Evolutionary conservation across 2,329 filamentous ascomycete species (phyloP), one percentile per base, ranked within the genome.

Genomic region (Grosmannia clavigera): DNA sequence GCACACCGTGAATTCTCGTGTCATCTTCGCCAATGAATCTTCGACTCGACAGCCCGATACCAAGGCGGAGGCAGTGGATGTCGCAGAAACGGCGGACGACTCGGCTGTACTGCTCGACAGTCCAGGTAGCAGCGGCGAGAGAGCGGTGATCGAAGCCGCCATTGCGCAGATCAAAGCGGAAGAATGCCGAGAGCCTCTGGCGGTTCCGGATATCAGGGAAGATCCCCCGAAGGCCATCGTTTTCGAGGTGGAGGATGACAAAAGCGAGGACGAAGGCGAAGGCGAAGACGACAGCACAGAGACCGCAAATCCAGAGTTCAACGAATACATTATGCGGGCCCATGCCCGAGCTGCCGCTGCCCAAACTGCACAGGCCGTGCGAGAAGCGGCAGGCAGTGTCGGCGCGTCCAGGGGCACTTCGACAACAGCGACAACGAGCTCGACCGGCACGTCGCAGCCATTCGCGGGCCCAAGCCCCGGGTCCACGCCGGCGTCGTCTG

Each of bases 311-410:
- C 62, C 63, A 0, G 64, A 65, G 46, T 66, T 66, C 58, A 59
- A 46, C 11, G 61, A 66, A 35, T 66, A 66, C 57, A 65, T 66
- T 22, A 27, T 62, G 19, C 61, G 58, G 3, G 64, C 65, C 0
- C 61, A 59, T 6, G 65, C 62, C 3, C 61, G 54, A 22, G 52
- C 59, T 35, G 64, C 64, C 0, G 63, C 64, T 10, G 59, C 40
- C 25, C 48, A 53, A 7, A 63, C 61, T 2, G 55, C 60, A 2
- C 53, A 61, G 22, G 60, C 60, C 9, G 22, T 43, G 16, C 57
- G 61, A 12, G 63, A 61, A 12, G 43, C 58, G 7, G 10, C 22
- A n/a, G 35, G 11, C 5, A 10, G 1, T 14, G n/a, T 16, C 27
- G 10, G 31, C 5, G 14, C 7, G 14, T 12, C 55, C 14, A 9